Evolutionary conservation across 441 rosid genomes (phyloP).

Genomic region (Erodium chrysanthum): DNA sequence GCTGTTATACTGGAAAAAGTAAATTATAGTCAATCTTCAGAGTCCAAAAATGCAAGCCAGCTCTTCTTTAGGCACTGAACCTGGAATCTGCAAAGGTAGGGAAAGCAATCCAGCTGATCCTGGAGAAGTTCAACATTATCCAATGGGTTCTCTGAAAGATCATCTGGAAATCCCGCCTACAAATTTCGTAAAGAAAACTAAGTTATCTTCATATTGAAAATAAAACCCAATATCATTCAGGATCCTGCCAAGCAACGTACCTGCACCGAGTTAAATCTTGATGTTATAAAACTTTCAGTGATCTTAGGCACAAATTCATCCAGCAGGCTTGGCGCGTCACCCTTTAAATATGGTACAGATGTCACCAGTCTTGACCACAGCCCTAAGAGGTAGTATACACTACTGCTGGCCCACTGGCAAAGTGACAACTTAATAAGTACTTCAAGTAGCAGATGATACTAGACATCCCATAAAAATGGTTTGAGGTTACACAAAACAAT

Average conservation of each 20-base stretch:
- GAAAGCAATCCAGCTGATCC: constrained; percentile 98
- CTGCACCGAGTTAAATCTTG: constrained; percentile 95
- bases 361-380: constrained; percentile 94
- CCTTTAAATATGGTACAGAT: constrained; percentile 86
- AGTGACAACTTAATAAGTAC: constrained; percentile 19
- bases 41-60: constrained; percentile 13
- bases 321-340: constrained; percentile 95
- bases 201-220: neutral
- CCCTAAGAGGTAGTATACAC: constrained; percentile 91
- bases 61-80: constrained; percentile 25
- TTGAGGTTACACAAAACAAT: neutral
- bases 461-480: constrained; percentile 4
- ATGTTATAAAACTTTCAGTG: constrained; percentile 85
- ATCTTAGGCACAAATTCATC: constrained; percentile 98
- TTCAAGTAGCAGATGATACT: constrained; percentile 13
- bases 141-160: constrained; percentile 82
- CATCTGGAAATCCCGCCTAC: constrained; percentile 78
- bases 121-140: constrained; percentile 98
- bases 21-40: neutral
- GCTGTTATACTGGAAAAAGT: neutral
- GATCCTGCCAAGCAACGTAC: constrained; percentile 33
- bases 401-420: constrained; percentile 98
- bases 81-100: constrained; percentile 97
- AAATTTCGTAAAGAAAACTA: constrained; percentile 2
- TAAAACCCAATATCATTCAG: neutral